Base-by-base conservation (phyloP, 192 early-diverging fungal genomes). In the Gryganskiella cystojenkinii region DNA sequence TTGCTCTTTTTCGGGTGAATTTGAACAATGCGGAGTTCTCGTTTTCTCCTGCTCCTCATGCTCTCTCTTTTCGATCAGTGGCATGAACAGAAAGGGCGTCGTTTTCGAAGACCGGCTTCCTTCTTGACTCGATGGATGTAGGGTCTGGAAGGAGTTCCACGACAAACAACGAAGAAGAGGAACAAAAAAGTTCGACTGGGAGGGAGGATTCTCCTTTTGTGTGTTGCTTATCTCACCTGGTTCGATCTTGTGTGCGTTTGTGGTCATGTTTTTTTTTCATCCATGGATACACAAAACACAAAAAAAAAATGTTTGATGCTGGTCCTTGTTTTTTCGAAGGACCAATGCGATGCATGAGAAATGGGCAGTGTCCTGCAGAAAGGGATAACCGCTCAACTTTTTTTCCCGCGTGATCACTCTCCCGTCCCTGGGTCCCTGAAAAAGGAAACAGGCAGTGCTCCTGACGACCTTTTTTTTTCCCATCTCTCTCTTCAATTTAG, bases 401-500 rank as follows among this genome's bases (percentile, higher is more conserved):
- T 13, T 40, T 13, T 40, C 37, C 5, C 37, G 13, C 5, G 37
- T 13, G 13, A 40, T 40, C 37, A n/a, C n/a, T n/a, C 13, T 40
- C 37, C 37, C 37, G 37, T 40, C 13, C 37, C 37, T 9, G 37
- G n/a, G n/a, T n/a, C n/a, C n/a, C n/a, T n/a, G n/a, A n/a, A 40
- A 40, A 40, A 40, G 37, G 37, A 40, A 40, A 40, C 5, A 5
- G 13, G 37, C 37, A 40, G 37, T 40, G 37, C 37, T 25, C 37
- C 42, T 1, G 20, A 19, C 37, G 13, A 8, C 57, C 44, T 42
- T 27, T 3, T 50, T 25, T 50, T 9, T 5, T 3, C 1, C 3
- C 11, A 5, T n/a, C 49, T 55, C 28, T 55, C 30, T 63, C 49
- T 24, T 42, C 33, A 5, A 52, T 17, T 25, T 58, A 85, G 82